Base-by-base conservation (phyloP, 2,329 filamentous ascomycete species). In the Domatiomyces catenatus region DNA sequence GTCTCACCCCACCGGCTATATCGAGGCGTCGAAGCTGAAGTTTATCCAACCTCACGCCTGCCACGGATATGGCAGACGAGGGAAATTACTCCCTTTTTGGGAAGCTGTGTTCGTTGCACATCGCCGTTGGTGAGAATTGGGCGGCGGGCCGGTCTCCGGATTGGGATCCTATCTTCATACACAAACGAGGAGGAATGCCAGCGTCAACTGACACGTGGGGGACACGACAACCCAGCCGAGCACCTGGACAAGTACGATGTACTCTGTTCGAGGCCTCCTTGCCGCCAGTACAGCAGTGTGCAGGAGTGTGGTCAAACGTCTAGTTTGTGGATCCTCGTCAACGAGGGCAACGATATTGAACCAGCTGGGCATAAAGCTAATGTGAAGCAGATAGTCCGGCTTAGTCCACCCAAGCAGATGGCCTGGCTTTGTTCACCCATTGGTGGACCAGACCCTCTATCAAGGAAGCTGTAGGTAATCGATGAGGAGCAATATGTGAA, bases 21-120 rank as follows among this genome's bases (percentile, higher is more conserved):
- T 15, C 32, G 15, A 15, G 32, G 32, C 32, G 15, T 39, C 10
- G 12, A 39, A 39, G 15, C 10, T 39, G 32, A 39, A 15, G 10
- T 15, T 39, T 15, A 39, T 39, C 32, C 10, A 39, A 15, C 32
- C 4, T 15, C 32, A 39, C 15, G 32, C 2, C 10, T 15, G 32
- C 10, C 15, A 39, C 10, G 32, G 32, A 39, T 15, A 39, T 39
- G 32, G 15, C 15, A 15, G 32, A 5, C 15, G 19, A 46, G 44
- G 48, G 48, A 50, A 44, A 46, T 44, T 19, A 50, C 26, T 50
- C 48, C 48, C 48, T 22, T 50, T 50, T 50, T 50, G 4, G 48
- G 48, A 36, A 50, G 24, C 32, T 44, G n/a, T n/a, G 19, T 42
- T 50, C 45, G 32, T 39, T 39, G 32, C 15, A 15, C 32, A 39